These are phyloP conservation scores for Phlebiopsis flavidoalba DNA, from an alignment of 768 basidiomycete species.

Conservation along the genomic window DNA sequence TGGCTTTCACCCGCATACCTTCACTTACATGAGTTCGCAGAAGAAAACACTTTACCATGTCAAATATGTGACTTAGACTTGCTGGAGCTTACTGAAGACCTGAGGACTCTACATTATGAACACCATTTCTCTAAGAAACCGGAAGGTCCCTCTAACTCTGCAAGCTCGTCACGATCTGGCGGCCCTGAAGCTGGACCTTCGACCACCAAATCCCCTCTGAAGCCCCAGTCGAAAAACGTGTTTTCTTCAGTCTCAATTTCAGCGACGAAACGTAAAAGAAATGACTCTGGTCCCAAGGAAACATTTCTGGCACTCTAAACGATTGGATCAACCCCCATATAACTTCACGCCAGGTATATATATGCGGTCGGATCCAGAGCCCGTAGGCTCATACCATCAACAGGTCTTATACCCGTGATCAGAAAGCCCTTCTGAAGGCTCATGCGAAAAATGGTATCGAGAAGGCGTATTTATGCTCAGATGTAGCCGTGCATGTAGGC, in stretches of 20 bases:
- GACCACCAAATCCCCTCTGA: neutral
- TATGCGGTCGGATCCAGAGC: neutral
- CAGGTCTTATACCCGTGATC: slow-evolving; percentile 64
- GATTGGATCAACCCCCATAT: slow-evolving; percentile 36
- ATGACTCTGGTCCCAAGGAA: slow-evolving; percentile 27
- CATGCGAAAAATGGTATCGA: slow-evolving; percentile 44
- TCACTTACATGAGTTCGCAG: neutral
- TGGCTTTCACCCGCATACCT: neutral
- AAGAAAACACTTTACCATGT: slow-evolving; percentile 32
- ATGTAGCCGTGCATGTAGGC: slow-evolving; percentile 52
- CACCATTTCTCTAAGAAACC: slow-evolving; percentile 33
- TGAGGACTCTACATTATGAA: slow-evolving; percentile 54
- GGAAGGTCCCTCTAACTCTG: slow-evolving; percentile 2
- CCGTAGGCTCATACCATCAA: neutral
- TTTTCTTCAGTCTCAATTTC: neutral
- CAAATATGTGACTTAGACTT: slow-evolving; percentile 47
- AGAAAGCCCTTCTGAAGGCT: slow-evolving; percentile 45
- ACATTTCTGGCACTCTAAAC: slow-evolving; percentile 62
- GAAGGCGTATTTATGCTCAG: slow-evolving; percentile 62
- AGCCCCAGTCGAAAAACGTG: neutral
- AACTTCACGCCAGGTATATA: slow-evolving; percentile 61
- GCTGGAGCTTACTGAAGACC: slow-evolving; percentile 25
- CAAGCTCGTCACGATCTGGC: neutral
- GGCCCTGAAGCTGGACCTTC: neutral
- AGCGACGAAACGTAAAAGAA: neutral